phyloP scores from a whole-genome alignment of 148 eudicot genomes.

The Dianthus caryophyllus region DNA sequence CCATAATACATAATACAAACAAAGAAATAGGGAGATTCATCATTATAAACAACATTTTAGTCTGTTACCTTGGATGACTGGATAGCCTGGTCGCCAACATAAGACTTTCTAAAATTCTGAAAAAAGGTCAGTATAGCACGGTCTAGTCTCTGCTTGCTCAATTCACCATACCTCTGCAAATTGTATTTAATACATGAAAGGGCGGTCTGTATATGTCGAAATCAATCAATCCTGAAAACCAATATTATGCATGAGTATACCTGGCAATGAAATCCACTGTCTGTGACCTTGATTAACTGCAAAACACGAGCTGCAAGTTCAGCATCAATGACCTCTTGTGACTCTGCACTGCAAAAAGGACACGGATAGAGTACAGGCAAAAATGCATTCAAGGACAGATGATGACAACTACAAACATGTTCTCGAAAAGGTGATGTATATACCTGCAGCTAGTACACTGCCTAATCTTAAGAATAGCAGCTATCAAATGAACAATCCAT shows the following conservation, averaged over 20 bases:
- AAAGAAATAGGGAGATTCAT: not conserved
- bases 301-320: constrained; percentile 81
- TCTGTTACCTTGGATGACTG: constrained; percentile 72
- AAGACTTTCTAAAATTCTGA: constrained; percentile 69
- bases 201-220: not conserved
- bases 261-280: constrained; percentile 74
- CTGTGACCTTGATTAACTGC: constrained; percentile 67
- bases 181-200: constrained; percentile 5
- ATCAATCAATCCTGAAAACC: not conserved
- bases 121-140: constrained; percentile 72
- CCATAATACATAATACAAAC: constrained; percentile 12
- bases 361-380: not conserved
- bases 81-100: constrained; percentile 87
- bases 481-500: constrained; percentile 83
- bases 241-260: constrained; percentile 28
- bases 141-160: constrained; percentile 84
- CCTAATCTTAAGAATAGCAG: constrained; percentile 61
- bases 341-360: constrained; percentile 51
- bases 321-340: constrained; percentile 84
- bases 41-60: not conserved
- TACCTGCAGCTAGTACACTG: constrained; percentile 67
- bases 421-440: not conserved
- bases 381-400: not conserved
- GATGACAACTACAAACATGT: not conserved
- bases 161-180: constrained; percentile 70